Evolutionary conservation across 1,139 yeast genomes (phyloP), one percentile per base, ranked within the genome.

Genomic region (Kurtzmaniella quercitrusa): DNA sequence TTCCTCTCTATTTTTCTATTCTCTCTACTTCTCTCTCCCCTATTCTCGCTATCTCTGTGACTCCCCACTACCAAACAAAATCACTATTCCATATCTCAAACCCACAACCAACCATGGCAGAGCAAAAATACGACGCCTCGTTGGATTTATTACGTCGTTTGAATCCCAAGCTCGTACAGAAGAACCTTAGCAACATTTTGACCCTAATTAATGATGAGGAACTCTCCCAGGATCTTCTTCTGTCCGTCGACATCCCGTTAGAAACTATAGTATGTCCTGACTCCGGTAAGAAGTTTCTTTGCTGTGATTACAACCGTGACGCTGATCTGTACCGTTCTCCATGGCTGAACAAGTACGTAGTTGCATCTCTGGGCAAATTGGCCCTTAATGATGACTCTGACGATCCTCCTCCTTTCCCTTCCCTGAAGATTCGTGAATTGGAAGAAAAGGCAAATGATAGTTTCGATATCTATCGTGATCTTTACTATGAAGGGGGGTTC

Each of bases 251-350:
- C 63, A 85, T 86, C 44, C 98, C 98, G 14, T 71, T 93, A 54
- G 67, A 70, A 39, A 69, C 82, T 37, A 62, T 73, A 42, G 73
- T 71, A 39, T 93, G 95, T 60, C 56, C 66, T 36, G 62, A 73
- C 45, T 62, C 81, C 8, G 86, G 87, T 17, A 85, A 85, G 61
- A 77, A 78, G 48, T 93, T 74, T 61, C 73, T 93, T 50, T 80
- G 93, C 44, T 93, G 98, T 65, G 98, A 93, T 61, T 93, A 91
- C 63, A 93, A 93, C 63, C 75, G 98, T 51, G 98, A 93, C 57
- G 93, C 95, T 6, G 98, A 93, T 63, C 83, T 93, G 27, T 87
- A 78, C 66, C 76, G 98, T 54, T 87, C 96, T 0, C 98, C 98
- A 2, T 91, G 94, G 91, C 77, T 90, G 25, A 89, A 89, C 59